These are phyloP conservation scores for Ophiostoma sp. DNA, from an alignment of 2,329 filamentous ascomycete genomes.

Conservation along the genomic window DNA sequence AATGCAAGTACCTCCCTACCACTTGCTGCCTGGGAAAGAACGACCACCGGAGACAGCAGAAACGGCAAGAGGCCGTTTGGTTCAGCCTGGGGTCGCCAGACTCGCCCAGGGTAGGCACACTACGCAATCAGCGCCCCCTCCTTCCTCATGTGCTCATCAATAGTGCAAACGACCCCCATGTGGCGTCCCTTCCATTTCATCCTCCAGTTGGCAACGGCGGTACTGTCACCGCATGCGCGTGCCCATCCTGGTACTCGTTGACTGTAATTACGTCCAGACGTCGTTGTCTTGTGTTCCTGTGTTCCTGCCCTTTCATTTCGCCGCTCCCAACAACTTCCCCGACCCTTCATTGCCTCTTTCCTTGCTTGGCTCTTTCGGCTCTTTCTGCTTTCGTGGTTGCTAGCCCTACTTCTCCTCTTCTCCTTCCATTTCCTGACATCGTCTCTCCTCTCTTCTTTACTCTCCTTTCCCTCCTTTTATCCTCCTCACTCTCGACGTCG, in stretches of 20 bases:
- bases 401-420: background rate
- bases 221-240: conserved; percentile 2
- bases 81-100: background rate
- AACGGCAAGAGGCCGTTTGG: background rate
- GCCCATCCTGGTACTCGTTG: background rate
- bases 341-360: background rate
- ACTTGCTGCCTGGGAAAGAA: background rate
- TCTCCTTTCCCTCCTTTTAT: background rate
- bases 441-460: background rate
- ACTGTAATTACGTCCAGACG: background rate
- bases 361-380: background rate
- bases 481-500: background rate
- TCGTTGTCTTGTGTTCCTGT: background rate
- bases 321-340: background rate
- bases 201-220: background rate
- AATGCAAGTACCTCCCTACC: background rate
- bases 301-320: background rate
- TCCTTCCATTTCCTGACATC: background rate
- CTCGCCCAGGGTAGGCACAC: background rate
- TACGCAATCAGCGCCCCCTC: conserved; percentile 3
- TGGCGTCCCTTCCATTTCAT: conserved; percentile 2
- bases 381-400: background rate
- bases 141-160: conserved; percentile 2
- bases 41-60: background rate
- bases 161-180: background rate